Conservation (phyloP, 2,329 filamentous ascomycete genomes). For the Tolypocladium album region DNA sequence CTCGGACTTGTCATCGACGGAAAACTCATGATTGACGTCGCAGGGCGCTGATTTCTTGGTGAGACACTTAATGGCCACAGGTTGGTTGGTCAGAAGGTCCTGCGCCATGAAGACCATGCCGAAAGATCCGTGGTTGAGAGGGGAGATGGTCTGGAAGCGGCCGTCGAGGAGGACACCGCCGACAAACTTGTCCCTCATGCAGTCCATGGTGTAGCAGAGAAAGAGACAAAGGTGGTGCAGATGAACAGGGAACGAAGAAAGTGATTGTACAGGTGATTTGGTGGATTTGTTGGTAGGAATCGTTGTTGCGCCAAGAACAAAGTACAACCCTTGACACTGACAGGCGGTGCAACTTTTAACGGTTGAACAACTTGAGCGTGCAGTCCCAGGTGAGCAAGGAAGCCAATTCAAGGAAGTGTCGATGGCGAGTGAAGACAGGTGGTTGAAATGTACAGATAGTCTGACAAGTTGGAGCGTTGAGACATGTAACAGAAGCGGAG, state of each 20-base stretch:
- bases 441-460: conserved; percentile 23
- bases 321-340: background rate
- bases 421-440: conserved; percentile 7
- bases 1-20: conserved; percentile 73
- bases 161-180: conserved; percentile 73
- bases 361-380: background rate
- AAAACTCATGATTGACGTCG: conserved; percentile 51
- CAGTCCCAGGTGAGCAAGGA: conserved; percentile 8
- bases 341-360: conserved; percentile 1
- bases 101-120: conserved; percentile 95
- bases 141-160: conserved; percentile 83
- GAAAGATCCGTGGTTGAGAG: conserved; percentile 96
- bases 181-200: conserved; percentile 73
- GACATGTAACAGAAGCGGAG: conserved; percentile 11
- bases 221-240: conserved; percentile 5
- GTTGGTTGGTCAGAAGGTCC: conserved; percentile 64
- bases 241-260: conserved; percentile 6
- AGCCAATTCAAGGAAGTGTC: conserved; percentile 4
- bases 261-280: conserved; percentile 18
- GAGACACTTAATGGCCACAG: conserved; percentile 92
- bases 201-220: conserved; percentile 51
- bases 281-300: conserved; percentile 6
- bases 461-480: conserved; percentile 11
- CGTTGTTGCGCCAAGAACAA: conserved; percentile 1
- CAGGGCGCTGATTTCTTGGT: conserved; percentile 65